Evolutionary conservation across 805 yeast species (phyloP), one percentile per base, ranked within the genome.

Genomic region (Yarrowia bubula): DNA sequence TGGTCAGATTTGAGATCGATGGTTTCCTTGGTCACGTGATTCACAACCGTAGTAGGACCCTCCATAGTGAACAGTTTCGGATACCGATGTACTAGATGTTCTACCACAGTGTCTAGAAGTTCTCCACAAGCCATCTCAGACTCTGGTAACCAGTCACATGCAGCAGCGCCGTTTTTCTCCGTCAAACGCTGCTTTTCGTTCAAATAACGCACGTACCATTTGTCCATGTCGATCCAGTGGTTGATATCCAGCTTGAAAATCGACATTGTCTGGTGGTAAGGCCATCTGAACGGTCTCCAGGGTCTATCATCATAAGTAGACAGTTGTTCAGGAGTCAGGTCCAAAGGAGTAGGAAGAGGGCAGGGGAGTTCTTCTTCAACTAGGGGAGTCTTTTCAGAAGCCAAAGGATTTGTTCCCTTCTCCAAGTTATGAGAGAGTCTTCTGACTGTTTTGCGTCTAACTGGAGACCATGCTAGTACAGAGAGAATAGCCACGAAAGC

Each of bases 201-300:
- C 65, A 86, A 81, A 70, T 87, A 87, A 68, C 84, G 86, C 73
- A 84, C 79, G 71, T 86, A 87, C 75, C 85, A 87, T 73, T 86
- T 87, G 73, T 87, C 92, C 91, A 87, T 87, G 70, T 87, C 91
- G 68, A 87, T 75, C 92, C 92, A 87, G 75, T 87, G 88, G 73
- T 87, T 86, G 41, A 86, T 78, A 71, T 87, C 89, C n/a, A 87
- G 78, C 72, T 84, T 85, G 77, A 81, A 87, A 57, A 87, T 86
- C 14, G 88, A 82, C 92, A 87, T 87, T 1, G 91, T 87, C 74
- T 87, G 92, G 74, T 87, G 90, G 71, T 87, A 87, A 33, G 92
- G 92, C 86, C 89, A 86, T 71, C 92, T 78, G 76, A 87, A 87
- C 8, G 91, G 91, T 75, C 92, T 79, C 92, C 92, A 87, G 11